Evolutionary conservation across 1,139 yeast species (phyloP).

Genomic region (Saccharomyces uvarum): DNA sequence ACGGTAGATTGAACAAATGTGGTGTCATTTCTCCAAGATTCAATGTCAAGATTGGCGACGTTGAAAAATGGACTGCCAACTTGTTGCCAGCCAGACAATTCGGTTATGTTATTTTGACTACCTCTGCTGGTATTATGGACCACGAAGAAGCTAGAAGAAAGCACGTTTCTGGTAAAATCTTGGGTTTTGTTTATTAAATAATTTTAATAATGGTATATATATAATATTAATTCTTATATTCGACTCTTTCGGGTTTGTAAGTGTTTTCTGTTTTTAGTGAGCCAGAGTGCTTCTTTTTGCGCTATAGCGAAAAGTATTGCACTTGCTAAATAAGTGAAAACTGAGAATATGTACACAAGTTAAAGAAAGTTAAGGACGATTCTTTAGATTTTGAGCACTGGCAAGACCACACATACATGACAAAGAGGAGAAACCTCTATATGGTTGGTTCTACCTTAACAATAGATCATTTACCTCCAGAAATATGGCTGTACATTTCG

Average conservation of each 20-base stretch:
- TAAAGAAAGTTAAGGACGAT: neutral
- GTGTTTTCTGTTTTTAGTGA: neutral
- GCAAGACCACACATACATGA: neutral
- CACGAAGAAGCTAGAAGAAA: slow-evolving; percentile 99
- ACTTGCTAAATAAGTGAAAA: neutral
- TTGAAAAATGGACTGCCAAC: slow-evolving; percentile 97
- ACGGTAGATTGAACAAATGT: slow-evolving; percentile 97
- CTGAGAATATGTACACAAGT: neutral
- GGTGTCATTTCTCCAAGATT: slow-evolving; percentile 98
- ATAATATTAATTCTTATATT: neutral
- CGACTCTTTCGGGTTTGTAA: neutral
- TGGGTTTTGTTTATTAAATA: slow-evolving; percentile 85
- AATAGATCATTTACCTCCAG: slow-evolving; percentile 2
- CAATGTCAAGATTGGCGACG: slow-evolving; percentile 86
- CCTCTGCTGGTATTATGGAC: slow-evolving; percentile 99
- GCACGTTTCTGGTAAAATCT: slow-evolving; percentile 97
- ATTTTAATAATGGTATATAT: neutral
- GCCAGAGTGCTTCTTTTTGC: neutral
- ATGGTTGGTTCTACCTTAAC: neutral
- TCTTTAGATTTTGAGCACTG: neutral
- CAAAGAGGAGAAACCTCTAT: neutral
- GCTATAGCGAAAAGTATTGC: neutral
- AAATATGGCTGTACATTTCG: neutral
- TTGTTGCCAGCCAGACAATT: slow-evolving; percentile 97
- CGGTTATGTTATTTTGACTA: slow-evolving; percentile 93